phyloP scores from a whole-genome alignment of 2,329 filamentous ascomycete genomes.

The Fusarium sp. region DNA sequence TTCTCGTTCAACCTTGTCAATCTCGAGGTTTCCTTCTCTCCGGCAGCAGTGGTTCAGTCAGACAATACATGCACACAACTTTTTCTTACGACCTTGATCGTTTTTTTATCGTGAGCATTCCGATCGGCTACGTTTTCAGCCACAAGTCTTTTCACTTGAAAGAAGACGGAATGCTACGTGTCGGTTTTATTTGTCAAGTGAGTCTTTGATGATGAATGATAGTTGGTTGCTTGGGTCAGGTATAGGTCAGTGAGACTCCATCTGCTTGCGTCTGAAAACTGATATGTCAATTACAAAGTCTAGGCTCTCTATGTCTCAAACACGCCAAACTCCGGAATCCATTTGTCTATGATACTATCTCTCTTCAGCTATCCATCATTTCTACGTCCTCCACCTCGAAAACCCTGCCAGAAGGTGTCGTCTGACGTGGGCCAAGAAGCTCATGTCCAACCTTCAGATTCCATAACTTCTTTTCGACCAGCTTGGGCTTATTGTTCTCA shows the following conservation, averaged over 20 bases:
- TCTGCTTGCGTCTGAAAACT: slow-evolving; percentile 11
- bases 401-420: slow-evolving; percentile 2
- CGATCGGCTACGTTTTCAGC: slow-evolving; percentile 13
- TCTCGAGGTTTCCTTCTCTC: slow-evolving; percentile 45
- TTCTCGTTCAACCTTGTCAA: slow-evolving; percentile 36
- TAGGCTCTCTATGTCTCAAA: slow-evolving; percentile 22
- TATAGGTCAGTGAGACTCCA: slow-evolving; percentile 10
- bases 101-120: slow-evolving; percentile 27
- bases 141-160: slow-evolving; percentile 23
- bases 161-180: slow-evolving; percentile 25
- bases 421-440: slow-evolving; percentile 10
- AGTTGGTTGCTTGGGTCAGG: slow-evolving; percentile 1
- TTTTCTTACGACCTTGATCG: slow-evolving; percentile 26
- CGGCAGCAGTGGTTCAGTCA: slow-evolving; percentile 46
- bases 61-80: slow-evolving; percentile 43
- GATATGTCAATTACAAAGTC: slow-evolving; percentile 20
- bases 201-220: slow-evolving; percentile 1
- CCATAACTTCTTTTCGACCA: slow-evolving; percentile 39
- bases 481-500: slow-evolving; percentile 22
- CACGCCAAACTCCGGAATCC: slow-evolving; percentile 21
- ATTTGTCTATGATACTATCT: not conserved
- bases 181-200: not conserved
- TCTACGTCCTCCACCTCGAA: slow-evolving; percentile 17
- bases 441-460: slow-evolving; percentile 11
- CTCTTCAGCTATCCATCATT: not conserved